phyloP scores from a whole-genome alignment of 2,329 filamentous ascomycete species.

The Talaromyces islandicus region DNA sequence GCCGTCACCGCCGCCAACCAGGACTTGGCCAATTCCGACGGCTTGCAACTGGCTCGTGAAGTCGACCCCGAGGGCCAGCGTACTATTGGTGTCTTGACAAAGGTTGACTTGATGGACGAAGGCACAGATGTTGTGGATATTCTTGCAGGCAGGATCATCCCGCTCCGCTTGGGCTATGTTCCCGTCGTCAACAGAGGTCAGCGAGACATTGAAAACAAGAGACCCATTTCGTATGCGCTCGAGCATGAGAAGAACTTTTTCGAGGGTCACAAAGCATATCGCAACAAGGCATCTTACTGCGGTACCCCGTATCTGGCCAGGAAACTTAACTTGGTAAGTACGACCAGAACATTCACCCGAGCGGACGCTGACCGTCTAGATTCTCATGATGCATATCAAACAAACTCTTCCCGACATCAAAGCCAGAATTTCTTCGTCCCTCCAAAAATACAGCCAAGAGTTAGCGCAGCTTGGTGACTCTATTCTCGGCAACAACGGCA shows the following conservation, averaged over 20 bases:
- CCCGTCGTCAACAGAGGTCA: constrained; percentile 97
- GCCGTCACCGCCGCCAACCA: constrained; percentile 96
- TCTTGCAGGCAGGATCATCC: constrained; percentile 93
- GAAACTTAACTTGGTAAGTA: constrained; percentile 76
- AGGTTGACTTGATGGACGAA: constrained; percentile 98
- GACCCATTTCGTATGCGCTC: constrained; percentile 81
- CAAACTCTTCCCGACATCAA: constrained; percentile 99
- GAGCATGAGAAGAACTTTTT: constrained; percentile 97
- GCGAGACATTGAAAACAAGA: constrained; percentile 97
- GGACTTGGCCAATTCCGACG: constrained; percentile 97
- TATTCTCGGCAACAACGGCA: constrained; percentile 90
- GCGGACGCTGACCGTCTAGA: constrained; percentile 41
- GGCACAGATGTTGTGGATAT: constrained; percentile 98
- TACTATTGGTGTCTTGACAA: constrained; percentile 96
- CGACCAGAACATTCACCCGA: neutral
- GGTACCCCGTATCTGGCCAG: constrained; percentile 94
- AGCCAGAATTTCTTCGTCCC: constrained; percentile 84
- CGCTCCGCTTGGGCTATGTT: constrained; percentile 87
- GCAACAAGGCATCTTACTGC: constrained; percentile 98
- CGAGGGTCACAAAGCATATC: constrained; percentile 96
- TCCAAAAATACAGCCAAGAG: constrained; percentile 85
- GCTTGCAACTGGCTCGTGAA: constrained; percentile 89
- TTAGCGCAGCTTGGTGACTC: constrained; percentile 81
- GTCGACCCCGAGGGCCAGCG: constrained; percentile 96
- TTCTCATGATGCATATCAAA: constrained; percentile 99